Evolutionary conservation across 371 early-diverging fungal species (phyloP), one percentile per base, ranked within the genome.

Genomic region (Saksenaea oblongispora): DNA sequence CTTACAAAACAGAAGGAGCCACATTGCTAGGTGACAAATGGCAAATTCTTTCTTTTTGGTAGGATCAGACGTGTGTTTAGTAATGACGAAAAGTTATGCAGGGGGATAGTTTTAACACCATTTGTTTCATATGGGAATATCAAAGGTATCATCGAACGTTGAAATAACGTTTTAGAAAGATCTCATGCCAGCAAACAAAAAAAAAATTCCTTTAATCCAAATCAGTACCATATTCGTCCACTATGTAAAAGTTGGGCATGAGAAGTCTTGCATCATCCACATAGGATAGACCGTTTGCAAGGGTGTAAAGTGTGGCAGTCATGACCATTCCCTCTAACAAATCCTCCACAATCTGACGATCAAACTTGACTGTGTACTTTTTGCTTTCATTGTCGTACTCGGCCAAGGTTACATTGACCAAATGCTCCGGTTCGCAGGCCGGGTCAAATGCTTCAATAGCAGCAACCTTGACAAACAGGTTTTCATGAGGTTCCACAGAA

Each of bases 221-320:
- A 35, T 74, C 72, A 27, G 31, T 31, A 17, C 62, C 51, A 28
- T 69, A 74, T 8, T 78, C 79, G 63, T 75, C 78, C 36, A 66
- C 64, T 66, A 76, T 75, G 56, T 72, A 82, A 63, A 83, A 83
- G 11, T 74, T 76, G 14, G 85, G 85, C 67, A 72, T 72, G 1
- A 82, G 59, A 41, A 65, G 62, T 1, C 63, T 62, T 1, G 75
- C 72, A 15, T 58, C 35, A 58, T 79, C 77, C 26, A 79, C 36
- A 37, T 79, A 84, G 75, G 77, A 80, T n/a, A 64, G 64, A 1
- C 76, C 80, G 62, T 70, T 75, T 42, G 64, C 66, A 24, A 84
- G 62, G 27, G 73, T 61, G 37, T 67, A 62, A 22, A 83, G 57
- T 11, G 76, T 73, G 3, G 70, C 76, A 7, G 60, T 67, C 13